Conservation (phyloP, 208 protist genomes). For the Wallacemonas sp. region DNA sequence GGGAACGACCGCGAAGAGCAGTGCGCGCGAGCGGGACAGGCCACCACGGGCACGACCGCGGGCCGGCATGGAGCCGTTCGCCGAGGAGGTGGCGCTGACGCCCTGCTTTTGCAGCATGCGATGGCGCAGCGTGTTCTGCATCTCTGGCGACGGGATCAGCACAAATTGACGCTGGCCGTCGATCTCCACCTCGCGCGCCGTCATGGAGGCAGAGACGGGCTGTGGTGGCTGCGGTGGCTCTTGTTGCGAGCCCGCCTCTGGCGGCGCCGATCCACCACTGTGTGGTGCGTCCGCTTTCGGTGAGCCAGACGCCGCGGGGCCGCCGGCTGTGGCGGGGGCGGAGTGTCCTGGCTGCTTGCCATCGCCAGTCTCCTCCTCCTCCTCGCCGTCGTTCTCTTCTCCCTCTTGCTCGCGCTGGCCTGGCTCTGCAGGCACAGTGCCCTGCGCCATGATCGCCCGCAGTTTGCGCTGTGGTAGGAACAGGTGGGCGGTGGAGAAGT, state of each 20-base stretch:
- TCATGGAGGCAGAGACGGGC: conserved; percentile 17
- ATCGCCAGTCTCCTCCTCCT: too few relatives aligned
- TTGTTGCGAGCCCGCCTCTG: neutral
- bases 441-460: neutral
- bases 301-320: too few relatives aligned
- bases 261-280: too few relatives aligned
- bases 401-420: neutral
- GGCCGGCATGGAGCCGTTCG: neutral
- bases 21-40: conserved; percentile 7
- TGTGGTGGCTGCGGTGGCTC: neutral
- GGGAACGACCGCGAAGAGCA: conserved; percentile 45
- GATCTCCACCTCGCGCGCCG: conserved; percentile 45
- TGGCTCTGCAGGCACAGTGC: neutral
- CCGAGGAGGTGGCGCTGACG: conserved; percentile 11
- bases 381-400: neutral
- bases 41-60: neutral
- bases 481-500: conserved; percentile 57
- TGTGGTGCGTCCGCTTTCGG: neutral
- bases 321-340: neutral
- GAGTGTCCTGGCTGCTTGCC: too few relatives aligned
- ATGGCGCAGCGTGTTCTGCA: conserved; percentile 45
- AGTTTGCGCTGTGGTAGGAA: conserved; percentile 29
- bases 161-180: conserved; percentile 63
- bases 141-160: conserved; percentile 45
- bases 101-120: conserved; percentile 23